Evolutionary conservation across 2,329 filamentous ascomycete genomes (phyloP).

Genomic region (Kalaharituber pfeilii): DNA sequence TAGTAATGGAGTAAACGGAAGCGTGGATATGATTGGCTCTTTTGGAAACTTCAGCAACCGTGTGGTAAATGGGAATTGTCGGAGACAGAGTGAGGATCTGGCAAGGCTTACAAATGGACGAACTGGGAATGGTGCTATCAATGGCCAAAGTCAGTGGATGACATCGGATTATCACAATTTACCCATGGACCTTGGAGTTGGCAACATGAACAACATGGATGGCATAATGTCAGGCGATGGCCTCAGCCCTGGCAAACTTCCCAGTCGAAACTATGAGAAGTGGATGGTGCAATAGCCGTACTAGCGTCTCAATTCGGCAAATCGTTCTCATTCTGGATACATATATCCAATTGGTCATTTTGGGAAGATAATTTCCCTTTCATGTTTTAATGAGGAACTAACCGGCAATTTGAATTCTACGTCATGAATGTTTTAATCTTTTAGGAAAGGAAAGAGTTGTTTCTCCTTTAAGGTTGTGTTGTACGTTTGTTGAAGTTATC

Average conservation of each 20-base stretch:
- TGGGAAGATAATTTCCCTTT: no score
- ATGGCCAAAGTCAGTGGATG: background rate
- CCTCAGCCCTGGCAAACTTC: background rate
- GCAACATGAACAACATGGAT: background rate
- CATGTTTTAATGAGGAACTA: no score
- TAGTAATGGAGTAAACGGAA: background rate
- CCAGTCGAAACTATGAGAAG: background rate
- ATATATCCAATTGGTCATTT: background rate
- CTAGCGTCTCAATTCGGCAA: slow-evolving; percentile 8
- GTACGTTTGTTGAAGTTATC: no score
- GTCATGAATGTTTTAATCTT: no score
- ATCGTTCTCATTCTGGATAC: background rate
- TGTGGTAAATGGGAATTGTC: background rate
- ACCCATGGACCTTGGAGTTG: background rate
- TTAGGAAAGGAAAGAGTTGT: no score
- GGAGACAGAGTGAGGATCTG: background rate
- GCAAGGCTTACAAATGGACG: background rate
- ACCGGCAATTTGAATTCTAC: no score
- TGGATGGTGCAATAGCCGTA: background rate
- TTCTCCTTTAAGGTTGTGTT: no score
- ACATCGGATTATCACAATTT: background rate
- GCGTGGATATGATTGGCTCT: background rate
- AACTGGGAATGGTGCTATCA: background rate
- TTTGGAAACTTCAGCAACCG: background rate
- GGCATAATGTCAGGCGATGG: background rate